A percentile compares a stretch with the other conserved stretches of the same genome.
These are phyloP conservation scores for Phytopythium oedochilum DNA, from an alignment of 352 stramenopile genomes.

Conservation along the genomic window DNA sequence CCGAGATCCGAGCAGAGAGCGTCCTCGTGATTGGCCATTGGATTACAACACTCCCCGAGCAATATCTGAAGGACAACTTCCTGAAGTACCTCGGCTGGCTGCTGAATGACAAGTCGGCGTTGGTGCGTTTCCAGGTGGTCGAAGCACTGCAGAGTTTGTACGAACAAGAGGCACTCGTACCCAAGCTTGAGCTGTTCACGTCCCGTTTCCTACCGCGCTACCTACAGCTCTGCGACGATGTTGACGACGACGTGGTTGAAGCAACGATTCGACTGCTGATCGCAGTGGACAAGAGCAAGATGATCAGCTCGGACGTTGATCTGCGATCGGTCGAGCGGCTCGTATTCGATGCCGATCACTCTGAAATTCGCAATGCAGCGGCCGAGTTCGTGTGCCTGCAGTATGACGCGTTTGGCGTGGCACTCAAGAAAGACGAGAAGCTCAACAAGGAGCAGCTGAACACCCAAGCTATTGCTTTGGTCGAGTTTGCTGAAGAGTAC, in stretches of 20 bases:
- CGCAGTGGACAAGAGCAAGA: constrained; percentile 70
- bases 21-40: constrained; percentile 82
- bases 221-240: constrained; percentile 77
- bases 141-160: constrained; percentile 84
- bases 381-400: constrained; percentile 87
- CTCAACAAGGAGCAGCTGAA: constrained; percentile 82
- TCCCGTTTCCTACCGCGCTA: constrained; percentile 72
- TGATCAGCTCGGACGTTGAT: constrained; percentile 80
- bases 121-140: constrained; percentile 82
- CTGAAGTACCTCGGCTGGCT: constrained; percentile 97
- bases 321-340: constrained; percentile 74
- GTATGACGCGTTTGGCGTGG: constrained; percentile 85
- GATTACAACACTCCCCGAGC: constrained; percentile 79
- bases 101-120: constrained; percentile 86
- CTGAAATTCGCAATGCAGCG: constrained; percentile 70
- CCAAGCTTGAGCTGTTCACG: constrained; percentile 78
- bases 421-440: constrained; percentile 42
- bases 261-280: constrained; percentile 70
- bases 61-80: constrained; percentile 93
- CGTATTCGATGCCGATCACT: constrained; percentile 71
- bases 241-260: constrained; percentile 70
- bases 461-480: constrained; percentile 82
- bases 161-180: constrained; percentile 52
- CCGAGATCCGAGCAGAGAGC: constrained; percentile 82
- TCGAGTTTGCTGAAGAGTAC: constrained; percentile 89